Percentiles rank a stretch among this genome's conserved stretches.
Conservation (phyloP, 2,329 filamentous ascomycete genomes). For the Aspergillus neotritici region DNA sequence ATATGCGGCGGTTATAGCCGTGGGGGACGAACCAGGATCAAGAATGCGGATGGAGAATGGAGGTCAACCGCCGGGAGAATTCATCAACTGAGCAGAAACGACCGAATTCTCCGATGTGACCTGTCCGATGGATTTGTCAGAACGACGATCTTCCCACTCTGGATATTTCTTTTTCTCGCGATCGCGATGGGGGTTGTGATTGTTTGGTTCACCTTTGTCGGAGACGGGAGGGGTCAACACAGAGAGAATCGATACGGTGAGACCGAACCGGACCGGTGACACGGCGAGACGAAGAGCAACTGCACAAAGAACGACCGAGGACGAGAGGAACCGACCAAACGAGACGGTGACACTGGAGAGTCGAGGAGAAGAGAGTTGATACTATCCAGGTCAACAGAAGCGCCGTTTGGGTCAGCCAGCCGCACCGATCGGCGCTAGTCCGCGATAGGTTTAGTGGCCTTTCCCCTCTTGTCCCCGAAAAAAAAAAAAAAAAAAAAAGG, state of each 20-base stretch:
- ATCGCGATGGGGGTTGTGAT: slow-evolving; percentile 1
- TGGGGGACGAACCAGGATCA: slow-evolving; percentile 17
- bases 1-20: slow-evolving; percentile 10
- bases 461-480: slow-evolving; percentile 19
- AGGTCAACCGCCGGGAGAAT: slow-evolving; percentile 9
- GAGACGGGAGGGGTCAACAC: slow-evolving; percentile 3
- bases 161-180: too few relatives aligned
- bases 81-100: slow-evolving; percentile 12
- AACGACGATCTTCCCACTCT: not conserved
- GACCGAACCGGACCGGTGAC: not conserved
- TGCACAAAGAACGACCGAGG: not conserved
- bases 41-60: slow-evolving; percentile 9
- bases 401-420: slow-evolving; percentile 14
- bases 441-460: slow-evolving; percentile 29
- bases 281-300: too few relatives aligned
- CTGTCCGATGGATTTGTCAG: not conserved
- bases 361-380: not conserved
- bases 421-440: slow-evolving; percentile 27
- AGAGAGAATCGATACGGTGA: not conserved
- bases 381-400: slow-evolving; percentile 14
- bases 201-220: slow-evolving; percentile 11
- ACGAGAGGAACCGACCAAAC: not conserved
- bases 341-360: not conserved
- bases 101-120: too few relatives aligned
- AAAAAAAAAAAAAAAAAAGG: slow-evolving; percentile 32